Evolutionary conservation across 768 basidiomycete genomes (phyloP), one percentile per base, ranked within the genome.

Genomic region (Royoungia palumana): DNA sequence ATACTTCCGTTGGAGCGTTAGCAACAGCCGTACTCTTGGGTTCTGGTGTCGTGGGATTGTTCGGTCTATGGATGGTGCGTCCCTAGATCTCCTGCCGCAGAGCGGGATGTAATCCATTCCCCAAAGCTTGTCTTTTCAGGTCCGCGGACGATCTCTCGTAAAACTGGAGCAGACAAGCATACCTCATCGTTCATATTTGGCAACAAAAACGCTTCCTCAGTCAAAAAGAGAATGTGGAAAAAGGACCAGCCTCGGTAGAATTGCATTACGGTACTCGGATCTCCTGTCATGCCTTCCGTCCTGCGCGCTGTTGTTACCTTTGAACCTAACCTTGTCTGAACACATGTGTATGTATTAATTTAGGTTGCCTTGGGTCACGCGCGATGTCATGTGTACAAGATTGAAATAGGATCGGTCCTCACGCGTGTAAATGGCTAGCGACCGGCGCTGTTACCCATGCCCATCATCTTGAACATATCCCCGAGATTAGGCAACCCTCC

Each of bases 381-480:
- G 51, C 39, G 36, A 41, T 52, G 44, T 54, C 65, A 41, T 58
- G 44, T 55, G 40, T 27, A 51, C 49, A 54, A 21, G 50, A 44
- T 57, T 44, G 21, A 49, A 56, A 51, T 41, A 47, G 40, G 22
- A 51, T 22, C 38, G 16, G 20, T 53, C 46, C 42, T 44, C 44
- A 46, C 32, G 46, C 24, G 44, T 54, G 27, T 46, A 46, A 35
- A 20, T 46, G 30, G 34, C 55, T 54, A 69, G 55, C 66, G 66
- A 52, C 68, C 66, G 41, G 66, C 57, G 57, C 62, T 58, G 48
- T 79, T 77, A 48, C 84, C 84, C 85, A 87, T 86, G 8, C 86
- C 85, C 87, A 89, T 88, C 87, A 89, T 87, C 72, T 89, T 89
- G 65, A 89, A 74, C 84, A 90, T 85, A 55, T 90, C 87, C 19